A percentile compares a stretch with the other conserved stretches of the same genome.
Evolutionary conservation across 768 basidiomycete genomes (phyloP).

Genomic region (Rubroboletus satanas): DNA sequence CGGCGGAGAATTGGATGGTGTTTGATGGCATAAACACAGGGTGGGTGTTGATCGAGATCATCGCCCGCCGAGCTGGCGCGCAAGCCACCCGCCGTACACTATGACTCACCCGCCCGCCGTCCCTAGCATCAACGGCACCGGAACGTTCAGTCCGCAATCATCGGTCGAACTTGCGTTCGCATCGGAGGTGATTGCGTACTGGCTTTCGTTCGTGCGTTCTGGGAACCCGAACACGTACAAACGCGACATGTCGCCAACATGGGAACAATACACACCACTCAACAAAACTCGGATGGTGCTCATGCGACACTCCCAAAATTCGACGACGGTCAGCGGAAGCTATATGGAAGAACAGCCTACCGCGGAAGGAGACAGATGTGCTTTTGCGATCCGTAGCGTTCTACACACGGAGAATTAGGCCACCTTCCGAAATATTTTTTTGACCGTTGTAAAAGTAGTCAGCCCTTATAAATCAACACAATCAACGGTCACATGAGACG

Average conservation of each 20-base stretch:
- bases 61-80: background rate
- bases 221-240: constrained; percentile 55
- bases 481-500: background rate
- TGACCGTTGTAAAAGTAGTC: background rate
- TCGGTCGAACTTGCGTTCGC: constrained; percentile 49
- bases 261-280: constrained; percentile 38
- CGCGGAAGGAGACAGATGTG: constrained; percentile 37
- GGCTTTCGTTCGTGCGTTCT: constrained; percentile 61
- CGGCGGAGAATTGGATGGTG: constrained; percentile 70
- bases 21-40: constrained; percentile 58
- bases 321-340: constrained; percentile 37
- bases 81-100: background rate
- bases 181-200: constrained; percentile 59
- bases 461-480: background rate
- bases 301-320: constrained; percentile 34
- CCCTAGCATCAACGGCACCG: constrained; percentile 49
- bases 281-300: constrained; percentile 43
- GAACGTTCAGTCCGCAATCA: constrained; percentile 44
- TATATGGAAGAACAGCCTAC: constrained; percentile 38
- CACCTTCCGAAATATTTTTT: background rate
- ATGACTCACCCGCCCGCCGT: constrained; percentile 15
- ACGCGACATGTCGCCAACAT: constrained; percentile 46
- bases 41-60: constrained; percentile 30
- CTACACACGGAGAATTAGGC: constrained; percentile 35
- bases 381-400: constrained; percentile 35